Evolutionary conservation across 331 rosid genomes (phyloP).

Genomic region (Malus hybrid): DNA sequence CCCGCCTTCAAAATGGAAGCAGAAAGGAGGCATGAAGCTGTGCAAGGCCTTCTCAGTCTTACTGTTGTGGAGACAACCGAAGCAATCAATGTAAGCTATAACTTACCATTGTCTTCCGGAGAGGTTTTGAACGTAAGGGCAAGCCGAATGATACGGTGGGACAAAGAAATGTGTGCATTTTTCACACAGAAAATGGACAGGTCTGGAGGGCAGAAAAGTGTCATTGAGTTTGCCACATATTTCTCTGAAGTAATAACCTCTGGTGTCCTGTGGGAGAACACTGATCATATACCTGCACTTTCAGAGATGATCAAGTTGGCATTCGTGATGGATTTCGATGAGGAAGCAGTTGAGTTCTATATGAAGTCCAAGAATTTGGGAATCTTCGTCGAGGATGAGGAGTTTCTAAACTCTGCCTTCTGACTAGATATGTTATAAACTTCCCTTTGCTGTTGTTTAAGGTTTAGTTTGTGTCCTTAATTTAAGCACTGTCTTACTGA

Average conservation of each 20-base stretch:
- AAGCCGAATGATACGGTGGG: conserved; percentile 45
- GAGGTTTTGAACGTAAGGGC: conserved; percentile 17
- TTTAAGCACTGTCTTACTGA: background rate
- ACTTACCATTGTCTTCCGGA: conserved; percentile 36
- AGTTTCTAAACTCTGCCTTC: conserved; percentile 34
- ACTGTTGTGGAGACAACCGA: conserved; percentile 31
- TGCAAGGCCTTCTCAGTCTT: conserved; percentile 30
- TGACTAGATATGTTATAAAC: background rate
- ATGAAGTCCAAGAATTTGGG: conserved; percentile 63
- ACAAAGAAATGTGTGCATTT: conserved; percentile 26
- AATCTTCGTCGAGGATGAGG: conserved; percentile 50
- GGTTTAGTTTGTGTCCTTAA: background rate
- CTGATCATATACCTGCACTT: conserved; percentile 40
- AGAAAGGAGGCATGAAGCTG: conserved; percentile 35
- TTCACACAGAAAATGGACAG: conserved; percentile 30
- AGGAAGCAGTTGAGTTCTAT: conserved; percentile 39
- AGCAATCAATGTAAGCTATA: conserved; percentile 38
- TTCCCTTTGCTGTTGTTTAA: too few species aligned
- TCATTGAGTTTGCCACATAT: conserved; percentile 42
- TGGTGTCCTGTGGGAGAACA: conserved; percentile 41
- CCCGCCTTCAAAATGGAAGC: conserved; percentile 45
- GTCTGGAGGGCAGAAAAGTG: conserved; percentile 12
- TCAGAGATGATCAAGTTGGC: conserved; percentile 55
- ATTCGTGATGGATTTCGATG: conserved; percentile 42
- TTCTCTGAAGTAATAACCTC: conserved; percentile 53